Percentiles rank a stretch among this genome's conserved stretches.
phyloP scores from a whole-genome alignment of 2,329 filamentous ascomycete genomes.

The Sporothrix inflata region DNA sequence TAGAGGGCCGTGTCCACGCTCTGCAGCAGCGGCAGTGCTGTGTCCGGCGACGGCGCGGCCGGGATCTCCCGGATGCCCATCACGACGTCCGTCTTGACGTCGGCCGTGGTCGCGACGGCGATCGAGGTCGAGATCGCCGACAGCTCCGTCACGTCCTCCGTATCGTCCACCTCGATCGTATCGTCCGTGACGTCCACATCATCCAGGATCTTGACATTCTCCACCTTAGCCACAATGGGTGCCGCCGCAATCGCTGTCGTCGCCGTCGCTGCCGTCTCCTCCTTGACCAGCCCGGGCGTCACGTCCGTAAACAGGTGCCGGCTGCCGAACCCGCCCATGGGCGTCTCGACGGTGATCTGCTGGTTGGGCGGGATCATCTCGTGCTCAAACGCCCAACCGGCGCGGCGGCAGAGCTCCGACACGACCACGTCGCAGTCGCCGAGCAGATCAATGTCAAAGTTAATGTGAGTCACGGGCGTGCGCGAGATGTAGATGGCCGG shows the following conservation, averaged over 20 bases:
- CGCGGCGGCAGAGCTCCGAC: constrained; percentile 78
- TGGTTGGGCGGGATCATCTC: constrained; percentile 78
- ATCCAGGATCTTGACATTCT: not conserved
- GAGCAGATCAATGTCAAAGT: constrained; percentile 95
- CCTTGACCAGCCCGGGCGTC: constrained; percentile 25
- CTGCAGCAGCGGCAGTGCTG: not conserved
- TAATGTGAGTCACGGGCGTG: constrained; percentile 82
- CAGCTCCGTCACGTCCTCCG: not conserved
- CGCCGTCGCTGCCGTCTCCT: not conserved
- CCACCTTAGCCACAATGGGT: constrained; percentile 8
- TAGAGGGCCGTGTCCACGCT: not conserved
- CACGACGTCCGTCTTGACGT: constrained; percentile 8
- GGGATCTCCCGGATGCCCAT: not conserved
- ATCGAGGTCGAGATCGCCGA: constrained; percentile 2
- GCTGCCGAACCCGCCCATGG: constrained; percentile 50
- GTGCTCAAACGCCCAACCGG: constrained; percentile 79
- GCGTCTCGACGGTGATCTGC: constrained; percentile 57
- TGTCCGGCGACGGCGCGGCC: not conserved
- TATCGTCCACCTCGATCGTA: not conserved
- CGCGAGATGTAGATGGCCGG: constrained; percentile 91
- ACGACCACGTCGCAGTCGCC: constrained; percentile 93
- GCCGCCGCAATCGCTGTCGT: not conserved
- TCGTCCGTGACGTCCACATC: not conserved
- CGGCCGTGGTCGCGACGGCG: not conserved
- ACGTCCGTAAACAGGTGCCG: constrained; percentile 48